Evolutionary conservation across 2,329 filamentous ascomycete species (phyloP), one percentile per base, ranked within the genome.

Genomic region (Trichocomaceae sp.): DNA sequence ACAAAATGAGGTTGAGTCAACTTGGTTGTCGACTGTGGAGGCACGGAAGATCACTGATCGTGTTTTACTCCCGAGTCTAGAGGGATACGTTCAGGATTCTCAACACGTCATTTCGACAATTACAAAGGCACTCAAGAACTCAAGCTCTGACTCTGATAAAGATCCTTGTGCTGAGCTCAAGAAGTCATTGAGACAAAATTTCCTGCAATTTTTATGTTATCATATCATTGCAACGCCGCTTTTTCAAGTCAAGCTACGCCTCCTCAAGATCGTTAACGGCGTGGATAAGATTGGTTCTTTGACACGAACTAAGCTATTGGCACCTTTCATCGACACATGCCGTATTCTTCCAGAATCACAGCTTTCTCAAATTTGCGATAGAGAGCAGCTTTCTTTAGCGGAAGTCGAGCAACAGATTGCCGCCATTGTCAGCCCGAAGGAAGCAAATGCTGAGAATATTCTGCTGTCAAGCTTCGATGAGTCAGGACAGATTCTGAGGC

Each of bases 71-170:
- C 88, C 88, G 0, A 82, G 80, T 1, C 73, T 96, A 9, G 91
- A 96, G 70, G 93, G 96, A 70, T 95, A 86, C 64, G 79, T 92
- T 3, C 81, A 96, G 61, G 90, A 97, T 65, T 75, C 83, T 3
- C 81, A 80, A 26, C 85, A 93, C 58, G 78, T 96, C 45, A 75
- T 79, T 23, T 81, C 81, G 19, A 79, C 85, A 2, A 68, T 96
- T 5, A 78, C 81, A 57, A 78, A 76, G 31, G 72, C 79, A 0
- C 67, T 93, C 10, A 83, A 85, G 61, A 81, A 81, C 52, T 60
- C 60, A 54, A 65, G 46, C 61, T 68, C 37, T 59, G 61, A 59
- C 55, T 60, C 60, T 42, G 46, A 51, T 31, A 62, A 68, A 20
- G 64, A 68, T 17, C 66, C 70, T 19, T 72, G 73, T 46, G 73